Percentiles rank a stretch among this genome's conserved stretches.
phyloP scores from a whole-genome alignment of 371 early-diverging fungal genomes.

The Zopfochytrium polystomum region DNA sequence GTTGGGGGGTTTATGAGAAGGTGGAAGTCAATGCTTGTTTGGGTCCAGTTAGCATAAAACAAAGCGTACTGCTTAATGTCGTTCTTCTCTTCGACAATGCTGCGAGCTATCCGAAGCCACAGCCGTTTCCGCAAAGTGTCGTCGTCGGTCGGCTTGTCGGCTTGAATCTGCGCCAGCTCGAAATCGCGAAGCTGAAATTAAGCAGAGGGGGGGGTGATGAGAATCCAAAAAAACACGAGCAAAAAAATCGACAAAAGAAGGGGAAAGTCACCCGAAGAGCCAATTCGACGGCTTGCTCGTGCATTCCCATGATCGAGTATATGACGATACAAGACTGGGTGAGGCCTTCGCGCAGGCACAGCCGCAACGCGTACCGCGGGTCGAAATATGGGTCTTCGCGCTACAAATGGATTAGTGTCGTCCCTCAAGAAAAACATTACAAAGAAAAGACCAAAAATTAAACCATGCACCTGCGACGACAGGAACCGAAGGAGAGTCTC shows the following conservation, averaged over 20 bases:
- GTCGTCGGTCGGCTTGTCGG: slow-evolving; percentile 83
- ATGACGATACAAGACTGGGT: slow-evolving; percentile 78
- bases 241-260: slow-evolving; percentile 26
- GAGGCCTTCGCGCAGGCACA: slow-evolving; percentile 69
- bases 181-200: slow-evolving; percentile 72
- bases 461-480: slow-evolving; percentile 19
- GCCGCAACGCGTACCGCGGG: slow-evolving; percentile 79
- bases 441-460: background rate
- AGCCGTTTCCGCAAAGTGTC: slow-evolving; percentile 75
- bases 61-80: slow-evolving; percentile 70
- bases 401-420: too few relatives aligned
- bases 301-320: slow-evolving; percentile 76
- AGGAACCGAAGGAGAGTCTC: slow-evolving; percentile 40
- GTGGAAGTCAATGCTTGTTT: background rate
- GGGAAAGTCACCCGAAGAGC: slow-evolving; percentile 58
- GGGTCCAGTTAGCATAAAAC: background rate
- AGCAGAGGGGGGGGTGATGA: too few relatives aligned
- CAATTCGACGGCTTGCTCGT: slow-evolving; percentile 83
- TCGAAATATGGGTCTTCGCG: slow-evolving; percentile 58
- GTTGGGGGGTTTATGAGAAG: background rate
- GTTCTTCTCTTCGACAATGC: slow-evolving; percentile 76
- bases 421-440: background rate
- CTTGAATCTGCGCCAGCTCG: slow-evolving; percentile 82
- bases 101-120: slow-evolving; percentile 88
- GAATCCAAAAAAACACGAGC: background rate